Conservation (phyloP, 306 rosid species). For the Glycyrrhiza uralensis region DNA sequence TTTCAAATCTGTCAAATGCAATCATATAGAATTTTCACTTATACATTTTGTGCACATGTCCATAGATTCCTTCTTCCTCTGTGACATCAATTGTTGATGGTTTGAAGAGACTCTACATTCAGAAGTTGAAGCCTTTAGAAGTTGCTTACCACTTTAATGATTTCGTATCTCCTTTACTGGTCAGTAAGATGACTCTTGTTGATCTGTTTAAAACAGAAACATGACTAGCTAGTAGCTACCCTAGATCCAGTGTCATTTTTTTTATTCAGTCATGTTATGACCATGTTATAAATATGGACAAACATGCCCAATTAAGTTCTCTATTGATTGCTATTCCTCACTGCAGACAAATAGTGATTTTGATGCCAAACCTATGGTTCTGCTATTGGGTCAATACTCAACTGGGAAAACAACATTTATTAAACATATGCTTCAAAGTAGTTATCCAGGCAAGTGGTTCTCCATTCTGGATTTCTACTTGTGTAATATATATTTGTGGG, state of each 20-base stretch:
- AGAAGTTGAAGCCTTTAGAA: constrained; percentile 95
- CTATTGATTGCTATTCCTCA: background rate
- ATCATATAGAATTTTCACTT: background rate
- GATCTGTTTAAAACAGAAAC: background rate
- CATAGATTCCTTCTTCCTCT: constrained; percentile 64
- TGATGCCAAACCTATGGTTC: constrained; percentile 95
- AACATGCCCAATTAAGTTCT: background rate
- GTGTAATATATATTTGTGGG: background rate
- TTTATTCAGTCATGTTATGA: background rate
- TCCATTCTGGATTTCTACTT: background rate
- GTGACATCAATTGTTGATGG: constrained; percentile 90
- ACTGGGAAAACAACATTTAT: constrained; percentile 98
- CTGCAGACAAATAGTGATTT: constrained; percentile 89
- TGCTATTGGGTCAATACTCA: constrained; percentile 97
- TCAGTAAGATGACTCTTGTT: constrained; percentile 31
- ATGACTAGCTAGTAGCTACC: background rate
- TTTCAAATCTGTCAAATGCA: background rate
- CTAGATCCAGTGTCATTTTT: background rate
- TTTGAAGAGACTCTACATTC: constrained; percentile 76
- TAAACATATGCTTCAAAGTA: constrained; percentile 72
- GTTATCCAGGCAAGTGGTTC: constrained; percentile 79
- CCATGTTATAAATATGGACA: background rate
- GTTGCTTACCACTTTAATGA: constrained; percentile 70
- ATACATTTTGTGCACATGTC: background rate
- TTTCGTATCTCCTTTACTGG: constrained; percentile 79